Base-by-base conservation (phyloP, 202 grass and related monocot genomes). In the Elaeis oleifera region DNA sequence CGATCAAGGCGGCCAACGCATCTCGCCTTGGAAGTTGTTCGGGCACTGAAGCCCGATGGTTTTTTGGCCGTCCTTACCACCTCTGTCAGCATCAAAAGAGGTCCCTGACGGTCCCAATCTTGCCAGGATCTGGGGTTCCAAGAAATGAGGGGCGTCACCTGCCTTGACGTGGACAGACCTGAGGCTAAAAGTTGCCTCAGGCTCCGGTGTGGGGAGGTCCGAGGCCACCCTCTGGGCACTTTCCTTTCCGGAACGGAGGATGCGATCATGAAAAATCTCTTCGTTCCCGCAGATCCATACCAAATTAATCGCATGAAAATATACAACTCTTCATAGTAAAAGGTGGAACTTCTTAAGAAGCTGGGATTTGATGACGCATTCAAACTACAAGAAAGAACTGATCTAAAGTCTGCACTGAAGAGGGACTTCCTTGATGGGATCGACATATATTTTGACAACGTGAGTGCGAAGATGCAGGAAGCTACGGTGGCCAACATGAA, bases 361-460 rank as follows among this genome's bases (percentile, higher is more conserved):
- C 79, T 95, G 50, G 50, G 90, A 36, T 95, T 90, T 28, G 90
- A 95, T 6, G 80, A 87, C 17, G 86, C 90, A 13, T 95, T 95
- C 69, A 87, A 95, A 20, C 76, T 95, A 95, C 69, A 95, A 76
- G 48, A 84, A 90, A 7, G 90, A 90, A 55, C 56, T 0, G 81
- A 85, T 65, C 74, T 87, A 5, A 84, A 85, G 22, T 73, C 80
- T 1, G 73, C 86, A 50, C 76, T 95, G 0, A 80, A 72, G 60
- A 73, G 77, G 90, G 0, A 20, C 63, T 95, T 90, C 31, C 86
- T 80, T 1, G 69, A 87, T 21, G 86, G 90, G 8, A 95, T 90
- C 31, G 86, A 95, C 73, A 78, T 95, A 51, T 76, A 88, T 64
- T 95, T 90, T 11, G 90, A 90, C 55, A 95, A 90, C 53, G 83